Conservation (phyloP, 108 stramenopile genomes). For the Nitzschia sp. region DNA sequence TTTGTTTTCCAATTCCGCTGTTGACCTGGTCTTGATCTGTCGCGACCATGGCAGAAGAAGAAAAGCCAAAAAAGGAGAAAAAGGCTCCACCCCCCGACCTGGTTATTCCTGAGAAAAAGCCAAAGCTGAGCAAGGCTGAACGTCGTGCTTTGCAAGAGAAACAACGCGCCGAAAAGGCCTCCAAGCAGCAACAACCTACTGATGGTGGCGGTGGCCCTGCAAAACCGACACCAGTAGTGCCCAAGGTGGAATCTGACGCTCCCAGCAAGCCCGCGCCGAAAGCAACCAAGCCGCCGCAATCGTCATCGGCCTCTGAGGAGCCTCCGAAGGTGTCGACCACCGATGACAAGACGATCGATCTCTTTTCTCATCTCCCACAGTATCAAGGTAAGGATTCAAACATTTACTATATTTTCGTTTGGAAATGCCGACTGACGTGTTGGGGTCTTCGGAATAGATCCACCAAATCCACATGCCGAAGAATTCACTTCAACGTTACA, state of each 20-base stretch:
- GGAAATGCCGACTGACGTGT: no score
- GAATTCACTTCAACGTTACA: constrained; percentile 60
- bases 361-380: constrained; percentile 89
- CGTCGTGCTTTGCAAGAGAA: constrained; percentile 91
- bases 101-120: constrained; percentile 84
- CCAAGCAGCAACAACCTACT: constrained; percentile 33
- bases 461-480: constrained; percentile 34
- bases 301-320: constrained; percentile 4
- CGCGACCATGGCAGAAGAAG: constrained; percentile 3
- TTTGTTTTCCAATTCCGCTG: no score
- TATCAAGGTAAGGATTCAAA: constrained; percentile 58
- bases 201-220: constrained; percentile 20
- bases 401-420: no score
- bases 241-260: not conserved
- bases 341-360: constrained; percentile 57
- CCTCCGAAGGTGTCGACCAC: constrained; percentile 10
- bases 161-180: constrained; percentile 92
- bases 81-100: constrained; percentile 62
- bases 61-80: constrained; percentile 50
- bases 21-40: no score
- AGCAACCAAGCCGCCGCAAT: constrained; percentile 1
- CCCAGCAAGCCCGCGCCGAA: not conserved
- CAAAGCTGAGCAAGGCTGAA: constrained; percentile 93
- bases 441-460: no score
- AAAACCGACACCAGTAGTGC: not conserved